Evolutionary conservation across 2,329 filamentous ascomycete species (phyloP).

Genomic region (Monosporascus cannonballus): DNA sequence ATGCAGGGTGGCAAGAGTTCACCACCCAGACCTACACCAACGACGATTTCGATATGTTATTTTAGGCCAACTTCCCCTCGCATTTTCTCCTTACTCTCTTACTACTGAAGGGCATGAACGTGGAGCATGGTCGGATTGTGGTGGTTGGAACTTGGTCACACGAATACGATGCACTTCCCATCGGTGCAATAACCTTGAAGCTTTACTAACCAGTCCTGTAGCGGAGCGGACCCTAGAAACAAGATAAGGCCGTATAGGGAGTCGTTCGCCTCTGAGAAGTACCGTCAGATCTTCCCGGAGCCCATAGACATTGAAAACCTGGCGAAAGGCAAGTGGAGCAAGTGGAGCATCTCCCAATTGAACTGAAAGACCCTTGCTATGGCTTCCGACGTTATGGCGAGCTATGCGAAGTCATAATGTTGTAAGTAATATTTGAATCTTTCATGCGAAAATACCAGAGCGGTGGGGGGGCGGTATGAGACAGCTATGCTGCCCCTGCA

Average conservation of each 20-base stretch:
- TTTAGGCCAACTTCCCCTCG: constrained; percentile 25
- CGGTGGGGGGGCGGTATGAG: background rate
- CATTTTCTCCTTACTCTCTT: constrained; percentile 27
- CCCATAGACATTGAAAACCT: constrained; percentile 10
- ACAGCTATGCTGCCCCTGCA: background rate
- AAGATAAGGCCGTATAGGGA: constrained; percentile 5
- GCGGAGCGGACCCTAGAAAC: constrained; percentile 9
- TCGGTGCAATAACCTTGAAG: background rate
- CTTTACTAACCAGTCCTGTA: background rate
- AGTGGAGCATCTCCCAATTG: too few species aligned
- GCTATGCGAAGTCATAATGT: constrained; percentile 19
- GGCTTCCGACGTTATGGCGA: constrained; percentile 22
- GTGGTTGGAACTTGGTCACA: constrained; percentile 25
- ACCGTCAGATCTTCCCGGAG: constrained; percentile 9
- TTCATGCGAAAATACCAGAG: too few species aligned
- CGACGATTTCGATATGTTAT: constrained; percentile 28
- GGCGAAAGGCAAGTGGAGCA: constrained; percentile 13
- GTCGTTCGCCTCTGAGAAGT: constrained; percentile 5
- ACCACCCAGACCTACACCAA: constrained; percentile 20
- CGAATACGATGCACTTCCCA: constrained; percentile 16
- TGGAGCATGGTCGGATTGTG: constrained; percentile 23
- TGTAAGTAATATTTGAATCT: constrained; percentile 6
- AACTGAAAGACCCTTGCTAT: constrained; percentile 5
- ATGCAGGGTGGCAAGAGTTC: constrained; percentile 19
- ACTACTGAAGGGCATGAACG: constrained; percentile 28